phyloP scores from a whole-genome alignment of 108 stramenopile genomes.

The Hondaea fermentalgiana region DNA sequence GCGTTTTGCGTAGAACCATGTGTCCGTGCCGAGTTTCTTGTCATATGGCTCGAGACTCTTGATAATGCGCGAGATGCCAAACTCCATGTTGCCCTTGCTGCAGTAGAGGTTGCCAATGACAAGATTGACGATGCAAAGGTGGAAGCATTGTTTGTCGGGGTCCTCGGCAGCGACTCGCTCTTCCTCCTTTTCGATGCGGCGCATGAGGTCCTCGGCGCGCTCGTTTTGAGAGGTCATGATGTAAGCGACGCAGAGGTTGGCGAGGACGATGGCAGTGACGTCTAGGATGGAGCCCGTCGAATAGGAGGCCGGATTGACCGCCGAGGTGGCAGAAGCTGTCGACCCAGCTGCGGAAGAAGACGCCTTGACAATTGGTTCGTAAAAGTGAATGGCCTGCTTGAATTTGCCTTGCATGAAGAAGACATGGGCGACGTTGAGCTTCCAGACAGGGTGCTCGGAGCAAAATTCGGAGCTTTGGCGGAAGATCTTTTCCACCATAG shows the following conservation, averaged over 20 bases:
- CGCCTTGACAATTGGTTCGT: conserved; percentile 60
- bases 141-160: conserved; percentile 51
- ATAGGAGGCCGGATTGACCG: not conserved
- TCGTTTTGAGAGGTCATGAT: conserved; percentile 75
- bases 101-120: conserved; percentile 82
- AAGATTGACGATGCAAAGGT: conserved; percentile 76
- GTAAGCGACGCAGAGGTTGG: conserved; percentile 75
- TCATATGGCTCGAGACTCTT: conserved; percentile 72
- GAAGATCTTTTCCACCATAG: conserved; percentile 66
- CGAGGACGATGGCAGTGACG: conserved; percentile 69
- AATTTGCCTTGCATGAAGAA: conserved; percentile 70
- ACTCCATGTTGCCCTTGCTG: conserved; percentile 73
- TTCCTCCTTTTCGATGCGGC: conserved; percentile 63
- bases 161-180: conserved; percentile 43
- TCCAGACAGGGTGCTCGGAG: conserved; percentile 62
- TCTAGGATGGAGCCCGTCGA: conserved; percentile 46
- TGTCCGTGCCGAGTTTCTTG: conserved; percentile 67
- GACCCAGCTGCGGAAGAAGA: not conserved
- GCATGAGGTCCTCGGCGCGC: conserved; percentile 71
- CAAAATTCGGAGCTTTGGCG: conserved; percentile 67
- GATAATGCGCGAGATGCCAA: conserved; percentile 70
- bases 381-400: conserved; percentile 68
- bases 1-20: conserved; percentile 73
- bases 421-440: conserved; percentile 69
- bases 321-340: not conserved